These are phyloP conservation scores for Drosera capensis DNA, from an alignment of 148 eudicot species.

Conservation along the genomic window DNA sequence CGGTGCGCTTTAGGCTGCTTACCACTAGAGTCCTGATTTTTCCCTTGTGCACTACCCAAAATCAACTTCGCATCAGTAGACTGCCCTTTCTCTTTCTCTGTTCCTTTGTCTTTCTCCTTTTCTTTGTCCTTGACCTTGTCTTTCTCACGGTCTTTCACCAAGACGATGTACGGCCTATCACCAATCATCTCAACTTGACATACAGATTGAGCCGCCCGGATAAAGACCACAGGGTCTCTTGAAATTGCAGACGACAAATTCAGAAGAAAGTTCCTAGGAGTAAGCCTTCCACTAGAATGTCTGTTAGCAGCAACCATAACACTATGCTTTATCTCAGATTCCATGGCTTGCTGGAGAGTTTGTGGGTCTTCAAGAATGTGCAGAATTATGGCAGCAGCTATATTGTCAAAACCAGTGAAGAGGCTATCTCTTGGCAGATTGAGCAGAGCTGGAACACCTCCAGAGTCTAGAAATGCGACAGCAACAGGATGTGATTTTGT, in stretches of 20 bases:
- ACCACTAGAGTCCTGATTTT: slow-evolving; percentile 41
- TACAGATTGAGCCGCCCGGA: slow-evolving; percentile 83
- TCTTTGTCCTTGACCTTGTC: slow-evolving; percentile 71
- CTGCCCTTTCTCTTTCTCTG: slow-evolving; percentile 54
- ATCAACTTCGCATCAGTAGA: slow-evolving; percentile 34
- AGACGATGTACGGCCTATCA: slow-evolving; percentile 79
- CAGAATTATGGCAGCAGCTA: slow-evolving; percentile 86
- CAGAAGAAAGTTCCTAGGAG: slow-evolving; percentile 60
- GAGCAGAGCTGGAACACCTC: slow-evolving; percentile 77
- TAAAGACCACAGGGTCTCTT: slow-evolving; percentile 77
- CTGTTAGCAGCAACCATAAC: slow-evolving; percentile 54
- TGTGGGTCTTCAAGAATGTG: slow-evolving; percentile 97
- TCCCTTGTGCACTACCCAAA: slow-evolving; percentile 42
- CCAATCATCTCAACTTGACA: slow-evolving; percentile 96
- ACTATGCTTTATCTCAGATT: slow-evolving; percentile 82
- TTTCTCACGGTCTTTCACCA: slow-evolving; percentile 77
- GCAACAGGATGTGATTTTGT: slow-evolving; percentile 73
- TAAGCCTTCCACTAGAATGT: slow-evolving; percentile 75
- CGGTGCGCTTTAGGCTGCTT: slow-evolving; percentile 54
- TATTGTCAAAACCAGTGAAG: slow-evolving; percentile 82
- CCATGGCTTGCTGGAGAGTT: slow-evolving; percentile 97
- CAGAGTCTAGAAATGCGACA: slow-evolving; percentile 62
- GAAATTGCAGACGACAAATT: slow-evolving; percentile 55
- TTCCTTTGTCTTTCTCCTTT: slow-evolving; percentile 51
- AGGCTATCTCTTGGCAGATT: slow-evolving; percentile 75